These are phyloP conservation scores for Mucor irregularis DNA, from an alignment of 371 early-diverging fungal genomes.

Conservation along the genomic window DNA sequence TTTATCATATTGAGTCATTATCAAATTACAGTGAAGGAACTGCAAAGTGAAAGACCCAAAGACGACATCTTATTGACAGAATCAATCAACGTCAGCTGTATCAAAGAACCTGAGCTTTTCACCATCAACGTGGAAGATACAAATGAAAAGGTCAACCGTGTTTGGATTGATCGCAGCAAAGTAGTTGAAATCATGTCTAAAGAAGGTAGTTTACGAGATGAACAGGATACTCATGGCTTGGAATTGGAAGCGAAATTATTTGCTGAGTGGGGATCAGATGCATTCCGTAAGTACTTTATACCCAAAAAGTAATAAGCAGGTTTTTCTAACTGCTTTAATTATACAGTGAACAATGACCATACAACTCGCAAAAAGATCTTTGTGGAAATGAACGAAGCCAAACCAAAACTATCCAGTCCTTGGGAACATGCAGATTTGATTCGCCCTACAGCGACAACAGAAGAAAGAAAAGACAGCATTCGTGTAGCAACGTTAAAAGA, in stretches of 20 bases:
- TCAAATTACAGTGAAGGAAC: slow-evolving; percentile 15
- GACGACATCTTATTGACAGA: slow-evolving; percentile 5
- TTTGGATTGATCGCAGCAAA: slow-evolving; percentile 27
- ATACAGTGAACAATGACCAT: slow-evolving; percentile 14
- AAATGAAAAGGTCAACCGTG: background rate
- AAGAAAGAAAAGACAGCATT: slow-evolving; percentile 17
- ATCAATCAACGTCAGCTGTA: background rate
- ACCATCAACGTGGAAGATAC: background rate
- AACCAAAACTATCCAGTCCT: slow-evolving; percentile 20
- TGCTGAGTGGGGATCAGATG: slow-evolving; percentile 47
- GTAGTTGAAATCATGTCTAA: slow-evolving; percentile 32
- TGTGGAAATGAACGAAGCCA: background rate
- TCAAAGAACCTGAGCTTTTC: background rate
- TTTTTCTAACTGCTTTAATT: background rate
- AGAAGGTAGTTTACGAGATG: slow-evolving; percentile 28
- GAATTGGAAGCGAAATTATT: slow-evolving; percentile 47
- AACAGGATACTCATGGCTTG: slow-evolving; percentile 38
- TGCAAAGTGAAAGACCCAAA: background rate
- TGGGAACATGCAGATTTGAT: slow-evolving; percentile 11
- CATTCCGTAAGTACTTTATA: slow-evolving; percentile 25
- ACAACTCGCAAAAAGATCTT: slow-evolving; percentile 2
- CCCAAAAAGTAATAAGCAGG: too few species aligned
- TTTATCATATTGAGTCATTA: slow-evolving; percentile 31
- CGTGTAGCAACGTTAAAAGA: slow-evolving; percentile 51
- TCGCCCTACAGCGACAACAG: background rate